Percentiles rank a stretch among this genome's conserved stretches.
Evolutionary conservation across 192 early-diverging fungal genomes (phyloP).

Genomic region (Linnemannia exigua): DNA sequence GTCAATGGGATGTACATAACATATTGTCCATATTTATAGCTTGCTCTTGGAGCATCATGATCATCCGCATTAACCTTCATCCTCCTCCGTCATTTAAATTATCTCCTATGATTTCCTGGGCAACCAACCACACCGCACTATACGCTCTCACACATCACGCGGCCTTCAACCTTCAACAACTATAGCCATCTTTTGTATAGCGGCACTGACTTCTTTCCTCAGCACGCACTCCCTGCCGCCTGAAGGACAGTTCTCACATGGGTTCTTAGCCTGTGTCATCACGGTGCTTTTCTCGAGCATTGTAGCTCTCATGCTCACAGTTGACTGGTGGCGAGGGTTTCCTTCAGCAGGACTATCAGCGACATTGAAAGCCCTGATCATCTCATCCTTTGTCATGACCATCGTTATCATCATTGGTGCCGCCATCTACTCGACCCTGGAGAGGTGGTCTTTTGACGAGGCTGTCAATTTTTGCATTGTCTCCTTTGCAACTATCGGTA

Average conservation of each 20-base stretch:
- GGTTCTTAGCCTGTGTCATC: constrained; percentile 52
- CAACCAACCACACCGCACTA: constrained; percentile 4
- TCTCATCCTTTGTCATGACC: constrained; percentile 56
- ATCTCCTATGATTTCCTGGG: not conserved
- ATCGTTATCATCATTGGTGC: constrained; percentile 53
- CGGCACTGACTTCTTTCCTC: constrained; percentile 41
- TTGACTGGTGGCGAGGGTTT: constrained; percentile 49
- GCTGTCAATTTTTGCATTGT: constrained; percentile 57
- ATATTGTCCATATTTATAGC: not conserved
- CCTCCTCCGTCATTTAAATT: not conserved
- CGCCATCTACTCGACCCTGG: constrained; percentile 42
- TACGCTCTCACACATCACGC: not conserved
- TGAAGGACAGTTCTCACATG: constrained; percentile 45
- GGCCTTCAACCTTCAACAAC: not conserved
- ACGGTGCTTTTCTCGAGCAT: constrained; percentile 37
- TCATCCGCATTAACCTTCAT: not conserved
- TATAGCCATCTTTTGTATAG: constrained; percentile 38
- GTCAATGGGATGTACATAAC: not conserved
- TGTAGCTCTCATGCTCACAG: constrained; percentile 48
- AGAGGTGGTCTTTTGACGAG: constrained; percentile 49
- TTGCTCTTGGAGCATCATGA: not conserved
- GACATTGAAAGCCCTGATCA: constrained; percentile 49
- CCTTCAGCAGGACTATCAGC: constrained; percentile 50
- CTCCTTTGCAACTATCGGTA: constrained; percentile 57
- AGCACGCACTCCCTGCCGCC: constrained; percentile 25